These are phyloP conservation scores for Westerdykella aurantiaca DNA, from an alignment of 2,329 filamentous ascomycete genomes.

Conservation along the genomic window DNA sequence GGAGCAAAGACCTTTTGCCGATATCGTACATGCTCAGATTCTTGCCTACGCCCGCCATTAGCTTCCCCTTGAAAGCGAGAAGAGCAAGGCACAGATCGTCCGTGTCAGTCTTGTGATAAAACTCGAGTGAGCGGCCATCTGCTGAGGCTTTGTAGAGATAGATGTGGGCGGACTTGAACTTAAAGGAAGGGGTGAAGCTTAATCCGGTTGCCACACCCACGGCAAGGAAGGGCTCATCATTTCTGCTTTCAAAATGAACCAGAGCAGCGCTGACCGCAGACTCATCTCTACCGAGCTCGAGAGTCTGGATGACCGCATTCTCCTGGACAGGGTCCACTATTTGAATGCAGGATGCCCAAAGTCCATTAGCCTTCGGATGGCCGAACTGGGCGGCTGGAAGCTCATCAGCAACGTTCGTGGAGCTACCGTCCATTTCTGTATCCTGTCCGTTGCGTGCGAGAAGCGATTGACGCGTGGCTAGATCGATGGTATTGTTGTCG, in stretches of 20 bases:
- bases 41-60: slow-evolving; percentile 79
- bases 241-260: slow-evolving; percentile 72
- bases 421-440: slow-evolving; percentile 15
- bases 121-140: slow-evolving; percentile 80
- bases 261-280: slow-evolving; percentile 80
- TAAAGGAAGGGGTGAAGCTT: slow-evolving; percentile 65
- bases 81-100: slow-evolving; percentile 87
- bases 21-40: slow-evolving; percentile 85
- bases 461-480: slow-evolving; percentile 68
- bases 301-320: slow-evolving; percentile 66
- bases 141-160: slow-evolving; percentile 89
- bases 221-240: slow-evolving; percentile 86
- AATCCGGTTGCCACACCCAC: slow-evolving; percentile 94
- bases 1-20: slow-evolving; percentile 84
- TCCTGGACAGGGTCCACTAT: slow-evolving; percentile 72
- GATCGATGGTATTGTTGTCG: slow-evolving; percentile 84
- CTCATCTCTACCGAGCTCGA: slow-evolving; percentile 85
- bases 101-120: slow-evolving; percentile 93
- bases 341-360: slow-evolving; percentile 95
- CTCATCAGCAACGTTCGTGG: slow-evolving; percentile 39
- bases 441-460: slow-evolving; percentile 55
- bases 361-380: slow-evolving; percentile 72
- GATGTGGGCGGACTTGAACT: slow-evolving; percentile 71
- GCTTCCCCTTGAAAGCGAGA: slow-evolving; percentile 82
- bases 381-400: slow-evolving; percentile 81